phyloP scores from a whole-genome alignment of 352 stramenopile genomes.

The Phytophthora tentaculata region DNA sequence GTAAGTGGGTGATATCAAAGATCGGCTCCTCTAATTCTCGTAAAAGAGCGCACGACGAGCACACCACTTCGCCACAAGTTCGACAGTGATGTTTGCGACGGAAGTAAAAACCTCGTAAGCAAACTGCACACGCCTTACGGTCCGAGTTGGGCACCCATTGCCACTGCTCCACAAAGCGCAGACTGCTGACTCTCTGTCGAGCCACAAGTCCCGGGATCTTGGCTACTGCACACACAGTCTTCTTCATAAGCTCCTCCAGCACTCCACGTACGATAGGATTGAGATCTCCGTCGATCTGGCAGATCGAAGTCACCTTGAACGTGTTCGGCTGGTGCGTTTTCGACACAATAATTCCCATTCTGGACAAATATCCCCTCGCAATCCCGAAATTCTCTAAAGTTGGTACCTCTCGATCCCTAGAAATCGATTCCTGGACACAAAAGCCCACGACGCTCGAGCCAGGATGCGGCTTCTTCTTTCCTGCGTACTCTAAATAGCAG shows the following conservation, averaged over 20 bases:
- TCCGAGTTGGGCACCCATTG: constrained; percentile 80
- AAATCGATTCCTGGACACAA: constrained; percentile 75
- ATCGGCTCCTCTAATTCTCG: constrained; percentile 73
- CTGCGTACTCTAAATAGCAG: constrained; percentile 78
- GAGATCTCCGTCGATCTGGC: constrained; percentile 72
- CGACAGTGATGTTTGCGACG: constrained; percentile 77
- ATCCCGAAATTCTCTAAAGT: constrained; percentile 69
- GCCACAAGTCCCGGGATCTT: constrained; percentile 60
- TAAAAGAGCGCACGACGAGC: constrained; percentile 64
- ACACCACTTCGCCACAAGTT: constrained; percentile 77
- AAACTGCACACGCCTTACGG: constrained; percentile 76
- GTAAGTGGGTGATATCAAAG: constrained; percentile 69
- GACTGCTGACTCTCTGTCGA: constrained; percentile 67
- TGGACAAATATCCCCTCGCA: constrained; percentile 53
- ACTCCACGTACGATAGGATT: constrained; percentile 50
- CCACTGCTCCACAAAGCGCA: constrained; percentile 81
- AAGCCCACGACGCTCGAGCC: constrained; percentile 75
- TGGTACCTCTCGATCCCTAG: constrained; percentile 64
- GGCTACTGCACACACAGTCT: constrained; percentile 51
- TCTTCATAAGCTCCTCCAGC: constrained; percentile 71
- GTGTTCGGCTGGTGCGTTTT: constrained; percentile 64
- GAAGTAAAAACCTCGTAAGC: constrained; percentile 75
- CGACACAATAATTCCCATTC: constrained; percentile 74
- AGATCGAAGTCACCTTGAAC: constrained; percentile 71
- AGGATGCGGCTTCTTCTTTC: constrained; percentile 53